Evolutionary conservation across 768 basidiomycete species (phyloP).

Genomic region (Amylocystis lapponica): DNA sequence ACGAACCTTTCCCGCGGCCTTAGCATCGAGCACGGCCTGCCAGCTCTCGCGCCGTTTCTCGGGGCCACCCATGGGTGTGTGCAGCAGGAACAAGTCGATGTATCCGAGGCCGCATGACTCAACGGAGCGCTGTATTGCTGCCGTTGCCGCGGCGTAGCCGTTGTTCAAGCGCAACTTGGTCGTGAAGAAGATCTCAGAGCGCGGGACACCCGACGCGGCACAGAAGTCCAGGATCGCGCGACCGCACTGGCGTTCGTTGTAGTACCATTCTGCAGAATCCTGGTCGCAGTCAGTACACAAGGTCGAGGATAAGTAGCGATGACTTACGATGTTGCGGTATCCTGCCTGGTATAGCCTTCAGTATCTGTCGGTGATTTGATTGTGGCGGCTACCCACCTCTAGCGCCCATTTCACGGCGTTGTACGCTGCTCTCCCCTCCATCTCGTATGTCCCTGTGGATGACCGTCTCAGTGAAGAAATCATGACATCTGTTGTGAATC

Average conservation of each 20-base stretch:
- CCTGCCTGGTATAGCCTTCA: constrained; percentile 40
- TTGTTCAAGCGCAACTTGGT: constrained; percentile 62
- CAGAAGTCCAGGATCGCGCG: constrained; percentile 54
- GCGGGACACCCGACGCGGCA: constrained; percentile 39
- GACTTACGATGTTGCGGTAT: constrained; percentile 55
- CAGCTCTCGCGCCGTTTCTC: constrained; percentile 54
- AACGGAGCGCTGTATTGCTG: constrained; percentile 49
- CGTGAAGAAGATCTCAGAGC: constrained; percentile 60
- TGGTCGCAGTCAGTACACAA: constrained; percentile 10
- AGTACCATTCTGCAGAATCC: constrained; percentile 50
- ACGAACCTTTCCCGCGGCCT: constrained; percentile 51
- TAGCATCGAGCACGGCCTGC: constrained; percentile 59
- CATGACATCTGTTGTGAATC: neutral
- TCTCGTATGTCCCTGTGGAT: constrained; percentile 51
- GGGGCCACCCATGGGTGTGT: constrained; percentile 60
- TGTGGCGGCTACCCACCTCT: constrained; percentile 37
- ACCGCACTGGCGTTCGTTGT: constrained; percentile 65
- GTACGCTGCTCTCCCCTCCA: constrained; percentile 52
- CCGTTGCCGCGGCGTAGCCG: constrained; percentile 42
- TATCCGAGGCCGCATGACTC: constrained; percentile 50
- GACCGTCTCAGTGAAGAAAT: neutral
- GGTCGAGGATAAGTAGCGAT: neutral
- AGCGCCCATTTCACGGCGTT: constrained; percentile 54
- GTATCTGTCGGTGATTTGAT: too few species aligned
- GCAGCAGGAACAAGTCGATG: constrained; percentile 69